Base-by-base conservation (phyloP, 2,329 filamentous ascomycete genomes). In the Diplodia mutila region DNA sequence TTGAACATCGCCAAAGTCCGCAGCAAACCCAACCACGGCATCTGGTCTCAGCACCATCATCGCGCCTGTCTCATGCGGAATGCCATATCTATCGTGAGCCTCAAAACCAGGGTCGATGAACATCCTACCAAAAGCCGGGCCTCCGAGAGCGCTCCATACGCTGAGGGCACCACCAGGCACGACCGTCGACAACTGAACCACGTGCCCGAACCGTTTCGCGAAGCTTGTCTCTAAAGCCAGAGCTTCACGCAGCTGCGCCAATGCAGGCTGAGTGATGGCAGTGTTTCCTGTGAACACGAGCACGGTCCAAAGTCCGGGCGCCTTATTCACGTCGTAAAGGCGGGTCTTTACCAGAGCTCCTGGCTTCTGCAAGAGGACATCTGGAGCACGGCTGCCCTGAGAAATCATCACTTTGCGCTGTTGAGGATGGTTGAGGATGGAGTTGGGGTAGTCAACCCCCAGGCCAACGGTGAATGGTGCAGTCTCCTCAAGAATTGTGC, bases 31-130 rank as follows among this genome's bases (percentile, higher is more conserved):
- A 42, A 59, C 34, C 21, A 59, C 23, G n/a, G 54, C 23, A 16
- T 59, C 54, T 25, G 54, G 54, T 27, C 54, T 59, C 4, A 59
- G n/a, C 21, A 59, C 54, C n/a, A 59, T 29, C 9, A 59, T 42
- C 5, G 54, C 54, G 14, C 54, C 54, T 5, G 54, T 42, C 21
- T 59, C 54, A 8, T 59, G 54, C 8, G 32, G 54, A 12, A 59
- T 21, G n/a, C 16, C 37, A 23, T 59, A 59, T 37, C 21, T 27
- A 21, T 42, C 54, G 23, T 59, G 54, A 4, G 54, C 54, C 29
- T 42, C 32, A 23, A 59, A 59, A 34, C 39, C 54, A 18, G 54
- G 54, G 25, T 59, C 54, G 21, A 46, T 34, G 34, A 42, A 59
- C 54, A 59, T 59, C 16, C 46, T 59, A 4, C 54, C 54, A 27